A percentile compares a stretch with the other conserved stretches of the same genome.
Evolutionary conservation across 2,329 filamentous ascomycete genomes (phyloP).

Genomic region (Cryphonectria japonica): DNA sequence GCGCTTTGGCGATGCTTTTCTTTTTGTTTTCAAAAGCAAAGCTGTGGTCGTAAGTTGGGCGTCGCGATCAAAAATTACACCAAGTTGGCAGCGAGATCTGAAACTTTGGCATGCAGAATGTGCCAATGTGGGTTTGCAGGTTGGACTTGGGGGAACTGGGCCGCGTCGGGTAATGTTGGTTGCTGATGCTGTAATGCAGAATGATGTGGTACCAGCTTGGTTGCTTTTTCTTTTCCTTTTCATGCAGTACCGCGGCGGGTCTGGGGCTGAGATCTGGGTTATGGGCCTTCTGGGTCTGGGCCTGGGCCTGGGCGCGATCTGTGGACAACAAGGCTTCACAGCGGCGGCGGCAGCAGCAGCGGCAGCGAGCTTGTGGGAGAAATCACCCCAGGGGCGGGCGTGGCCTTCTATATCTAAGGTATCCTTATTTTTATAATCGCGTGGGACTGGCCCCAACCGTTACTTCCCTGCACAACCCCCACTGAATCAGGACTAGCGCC

Average conservation of each 20-base stretch:
- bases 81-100: not conserved
- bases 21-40: not conserved
- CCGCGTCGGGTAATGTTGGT: not conserved
- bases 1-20: not conserved
- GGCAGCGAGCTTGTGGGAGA: slow-evolving; percentile 26
- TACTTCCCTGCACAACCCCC: slow-evolving; percentile 21
- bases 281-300: slow-evolving; percentile 3
- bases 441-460: slow-evolving; percentile 24
- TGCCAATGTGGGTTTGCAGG: slow-evolving; percentile 1
- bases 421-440: slow-evolving; percentile 29
- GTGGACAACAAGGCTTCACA: slow-evolving; percentile 9
- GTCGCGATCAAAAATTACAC: not conserved
- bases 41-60: not conserved
- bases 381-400: slow-evolving; percentile 27
- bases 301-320: slow-evolving; percentile 12
- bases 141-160: not conserved
- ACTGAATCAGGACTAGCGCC: slow-evolving; percentile 25
- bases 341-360: slow-evolving; percentile 12
- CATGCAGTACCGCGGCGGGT: slow-evolving; percentile 10
- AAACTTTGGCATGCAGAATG: not conserved
- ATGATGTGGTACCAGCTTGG: not conserved
- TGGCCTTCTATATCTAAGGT: slow-evolving; percentile 29
- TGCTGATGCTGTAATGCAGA: not conserved
- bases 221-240: not conserved
- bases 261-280: slow-evolving; percentile 14